Evolutionary conservation across 345 rosid species (phyloP), one percentile per base, ranked within the genome.

Genomic region (Turritis glabra): DNA sequence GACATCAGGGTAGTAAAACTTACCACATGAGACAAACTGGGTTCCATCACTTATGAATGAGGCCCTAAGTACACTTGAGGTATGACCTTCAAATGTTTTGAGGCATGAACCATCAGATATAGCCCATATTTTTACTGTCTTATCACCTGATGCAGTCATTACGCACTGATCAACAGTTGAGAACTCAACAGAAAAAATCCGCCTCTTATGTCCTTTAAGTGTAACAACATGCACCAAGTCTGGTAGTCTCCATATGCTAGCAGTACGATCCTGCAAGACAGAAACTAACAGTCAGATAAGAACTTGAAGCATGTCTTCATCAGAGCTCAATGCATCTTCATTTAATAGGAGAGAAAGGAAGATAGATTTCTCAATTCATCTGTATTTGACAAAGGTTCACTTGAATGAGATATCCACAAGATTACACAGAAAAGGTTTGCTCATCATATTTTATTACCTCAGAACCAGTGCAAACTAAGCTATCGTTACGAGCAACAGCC

Each of bases 141-240:
- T 88, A 85, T 94, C 99, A 14, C 93, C 99, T 59, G 99, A 92
- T 41, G 97, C 91, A 17, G 99, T 94, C 74, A 94, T 85, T 57
- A 94, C 90, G 83, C 96, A 92, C 77, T 90, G 93, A 88, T 95
- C 99, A 69, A 92, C 86, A 14, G 97, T 93, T 67, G 99, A 95
- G 80, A 95, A 95, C 83, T 95, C 96, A 5, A 95, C 99, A 58
- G 93, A 95, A 96, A 96, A 95, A 69, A 95, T 67, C 73, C 99
- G 93, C 77, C 97, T 86, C 76, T 92, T 92, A 69, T 95, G 99
- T 68, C 99, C 99, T 79, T 63, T 86, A 35, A 92, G 88, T 38
- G 84, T 87, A 53, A 90, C 92, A 50, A 90, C 96, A 53, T 81
- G 85, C 52, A 87, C 97, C 76, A 92, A 82, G 74, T 92, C 91